Evolutionary conservation across 305 asterid genomes (phyloP).

Genomic region (Vinca major): DNA sequence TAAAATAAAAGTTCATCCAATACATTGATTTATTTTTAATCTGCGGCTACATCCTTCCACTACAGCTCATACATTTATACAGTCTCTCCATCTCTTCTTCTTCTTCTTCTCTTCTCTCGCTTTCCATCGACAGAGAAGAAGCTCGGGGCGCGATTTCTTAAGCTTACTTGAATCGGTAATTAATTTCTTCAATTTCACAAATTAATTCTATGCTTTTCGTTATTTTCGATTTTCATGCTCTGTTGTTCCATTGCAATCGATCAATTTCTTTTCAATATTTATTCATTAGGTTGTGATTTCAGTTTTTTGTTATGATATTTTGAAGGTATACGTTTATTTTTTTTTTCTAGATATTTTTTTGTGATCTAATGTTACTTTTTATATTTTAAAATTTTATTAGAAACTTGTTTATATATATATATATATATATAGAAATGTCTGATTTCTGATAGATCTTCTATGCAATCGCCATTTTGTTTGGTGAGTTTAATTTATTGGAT

Average conservation of each 20-base stretch:
- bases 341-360: conserved; percentile 8
- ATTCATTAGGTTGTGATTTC: background rate
- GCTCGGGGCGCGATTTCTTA: background rate
- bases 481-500: too few relatives aligned
- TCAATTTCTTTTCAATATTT: background rate
- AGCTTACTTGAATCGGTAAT: conserved; percentile 15
- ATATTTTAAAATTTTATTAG: background rate
- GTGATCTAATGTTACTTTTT: background rate
- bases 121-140: background rate
- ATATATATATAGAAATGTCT: background rate
- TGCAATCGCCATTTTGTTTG: too few relatives aligned
- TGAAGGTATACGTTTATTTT: background rate
- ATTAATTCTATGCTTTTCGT: background rate
- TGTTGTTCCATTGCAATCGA: background rate
- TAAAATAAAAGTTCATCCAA: too few relatives aligned
- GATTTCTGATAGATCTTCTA: background rate
- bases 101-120: conserved; percentile 3
- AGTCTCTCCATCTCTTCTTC: background rate
- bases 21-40: background rate
- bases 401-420: background rate
- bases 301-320: background rate
- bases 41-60: conserved; percentile 12
- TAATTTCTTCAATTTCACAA: background rate
- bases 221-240: conserved; percentile 11
- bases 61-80: background rate